Base-by-base conservation (phyloP, 176 grass and related monocot genomes). In the Metroxylon sagu region DNA sequence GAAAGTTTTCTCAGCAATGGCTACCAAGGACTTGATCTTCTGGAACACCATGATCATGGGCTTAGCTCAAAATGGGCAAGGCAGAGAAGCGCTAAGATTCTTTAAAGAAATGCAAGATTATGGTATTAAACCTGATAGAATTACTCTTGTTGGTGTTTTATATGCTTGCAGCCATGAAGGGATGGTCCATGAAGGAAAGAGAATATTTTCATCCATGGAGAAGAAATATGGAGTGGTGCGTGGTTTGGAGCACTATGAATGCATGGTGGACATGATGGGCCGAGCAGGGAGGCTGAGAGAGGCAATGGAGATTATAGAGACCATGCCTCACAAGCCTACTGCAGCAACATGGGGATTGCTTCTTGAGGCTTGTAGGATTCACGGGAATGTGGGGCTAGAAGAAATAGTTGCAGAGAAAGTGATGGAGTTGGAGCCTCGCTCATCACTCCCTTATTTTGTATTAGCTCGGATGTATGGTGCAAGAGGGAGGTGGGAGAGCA, bases 31-130 rank as follows among this genome's bases (percentile, higher is more conserved):
- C 74, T 69, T 91, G 66, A 76, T 97, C 19, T 77, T 72, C 59
- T 91, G 83, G 83, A 91, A 91, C 75, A 85, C 78, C 16, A 83
- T 97, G 71, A 78, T 90, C n/a, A 74, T 88, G 18, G 86, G 83
- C 67, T 78, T 97, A 52, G 77, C 76, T 17, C 75, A 71, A 54
- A 90, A 90, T 65, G 91, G 91, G 31, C 72, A 69, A 89, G 80
- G 78, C 29, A 79, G 72, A 66, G 81, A 90, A 74, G 76, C 92
- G 71, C 84, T 97, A 69, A 17, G 4, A 70, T 26, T 88, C 16
- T 91, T 91, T 65, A 7, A 48, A 61, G 49, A 72, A 75, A 77
- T 97, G 62, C 59, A 85, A 64, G 74, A 71, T 10, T 57, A 61
- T 75, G 59, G 72, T 8, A 73, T 71, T 2, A 48, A 55, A 23